Evolutionary conservation across 257 asterid species (phyloP).

Genomic region (Solanum medicagineum): DNA sequence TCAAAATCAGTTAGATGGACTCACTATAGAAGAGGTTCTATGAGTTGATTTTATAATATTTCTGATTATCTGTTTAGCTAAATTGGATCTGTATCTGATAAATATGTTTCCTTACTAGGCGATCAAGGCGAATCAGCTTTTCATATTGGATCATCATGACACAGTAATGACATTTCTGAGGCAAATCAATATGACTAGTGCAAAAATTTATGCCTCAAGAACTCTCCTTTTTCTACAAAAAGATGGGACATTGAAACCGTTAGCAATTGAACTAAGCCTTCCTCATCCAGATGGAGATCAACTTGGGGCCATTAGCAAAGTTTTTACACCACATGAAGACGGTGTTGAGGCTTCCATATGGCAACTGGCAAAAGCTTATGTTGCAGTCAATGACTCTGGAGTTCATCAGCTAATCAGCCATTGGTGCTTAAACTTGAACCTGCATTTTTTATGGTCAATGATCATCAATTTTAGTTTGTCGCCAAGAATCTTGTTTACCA

Average conservation of each 20-base stretch:
- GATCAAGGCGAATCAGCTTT: conserved; percentile 14
- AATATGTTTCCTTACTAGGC: conserved; percentile 15
- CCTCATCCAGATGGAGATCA: conserved; percentile 37
- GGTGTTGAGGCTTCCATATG: conserved; percentile 27
- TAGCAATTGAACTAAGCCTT: conserved; percentile 43
- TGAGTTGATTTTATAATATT: background rate
- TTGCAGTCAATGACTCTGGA: conserved; percentile 41
- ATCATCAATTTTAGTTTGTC: background rate
- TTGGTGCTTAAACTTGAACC: conserved; percentile 15
- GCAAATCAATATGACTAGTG: conserved; percentile 36
- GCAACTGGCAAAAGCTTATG: conserved; percentile 55
- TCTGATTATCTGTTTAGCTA: background rate
- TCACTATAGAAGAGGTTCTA: conserved; percentile 29
- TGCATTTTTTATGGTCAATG: background rate
- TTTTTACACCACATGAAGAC: conserved; percentile 29
- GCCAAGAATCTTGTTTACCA: background rate
- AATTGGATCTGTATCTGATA: background rate
- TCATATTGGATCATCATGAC: conserved; percentile 51
- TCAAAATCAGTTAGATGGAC: conserved; percentile 27
- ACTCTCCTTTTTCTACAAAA: conserved; percentile 34
- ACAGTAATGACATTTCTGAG: conserved; percentile 38
- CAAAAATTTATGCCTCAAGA: conserved; percentile 40
- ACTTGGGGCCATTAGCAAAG: conserved; percentile 28
- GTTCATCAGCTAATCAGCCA: conserved; percentile 52
- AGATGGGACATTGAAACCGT: conserved; percentile 32